Percentiles rank a stretch among this genome's conserved stretches.
These are phyloP conservation scores for Exophiala sideris DNA, from an alignment of 2,329 filamentous ascomycete species.

Conservation along the genomic window DNA sequence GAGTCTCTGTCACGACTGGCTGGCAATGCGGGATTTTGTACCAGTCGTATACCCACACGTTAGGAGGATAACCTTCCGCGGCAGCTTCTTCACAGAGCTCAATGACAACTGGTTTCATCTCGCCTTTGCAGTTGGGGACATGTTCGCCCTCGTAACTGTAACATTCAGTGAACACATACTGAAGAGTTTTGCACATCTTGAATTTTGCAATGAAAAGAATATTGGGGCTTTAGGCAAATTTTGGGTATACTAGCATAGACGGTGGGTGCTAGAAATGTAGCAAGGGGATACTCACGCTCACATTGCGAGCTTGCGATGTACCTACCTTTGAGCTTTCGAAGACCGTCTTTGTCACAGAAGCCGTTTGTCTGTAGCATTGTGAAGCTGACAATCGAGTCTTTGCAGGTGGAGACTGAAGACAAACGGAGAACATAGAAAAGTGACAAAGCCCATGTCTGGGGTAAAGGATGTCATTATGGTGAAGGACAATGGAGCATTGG, in stretches of 20 bases:
- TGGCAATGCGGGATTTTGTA: not conserved
- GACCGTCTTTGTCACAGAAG: not conserved
- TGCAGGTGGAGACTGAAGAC: not conserved
- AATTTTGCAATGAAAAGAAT: not conserved
- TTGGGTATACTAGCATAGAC: not conserved
- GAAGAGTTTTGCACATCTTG: conserved; percentile 14
- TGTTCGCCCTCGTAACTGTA: not conserved
- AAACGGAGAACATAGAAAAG: not conserved
- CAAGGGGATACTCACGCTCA: not conserved
- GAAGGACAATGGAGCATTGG: not conserved
- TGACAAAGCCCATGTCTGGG: not conserved
- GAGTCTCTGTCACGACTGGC: not conserved
- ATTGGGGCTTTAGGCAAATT: not conserved
- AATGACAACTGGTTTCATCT: not conserved
- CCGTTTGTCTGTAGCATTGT: not conserved
- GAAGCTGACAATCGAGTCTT: not conserved
- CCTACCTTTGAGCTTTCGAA: not conserved
- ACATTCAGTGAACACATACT: conserved; percentile 9
- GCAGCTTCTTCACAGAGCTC: not conserved
- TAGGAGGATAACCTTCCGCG: not conserved
- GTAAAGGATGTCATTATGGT: not conserved
- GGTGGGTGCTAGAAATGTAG: not conserved
- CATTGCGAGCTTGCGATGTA: not conserved
- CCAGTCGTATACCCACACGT: not conserved
- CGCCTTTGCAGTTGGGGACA: not conserved